These are phyloP conservation scores for Catunica adiposa DNA, from an alignment of 2,329 filamentous ascomycete genomes.

Conservation along the genomic window DNA sequence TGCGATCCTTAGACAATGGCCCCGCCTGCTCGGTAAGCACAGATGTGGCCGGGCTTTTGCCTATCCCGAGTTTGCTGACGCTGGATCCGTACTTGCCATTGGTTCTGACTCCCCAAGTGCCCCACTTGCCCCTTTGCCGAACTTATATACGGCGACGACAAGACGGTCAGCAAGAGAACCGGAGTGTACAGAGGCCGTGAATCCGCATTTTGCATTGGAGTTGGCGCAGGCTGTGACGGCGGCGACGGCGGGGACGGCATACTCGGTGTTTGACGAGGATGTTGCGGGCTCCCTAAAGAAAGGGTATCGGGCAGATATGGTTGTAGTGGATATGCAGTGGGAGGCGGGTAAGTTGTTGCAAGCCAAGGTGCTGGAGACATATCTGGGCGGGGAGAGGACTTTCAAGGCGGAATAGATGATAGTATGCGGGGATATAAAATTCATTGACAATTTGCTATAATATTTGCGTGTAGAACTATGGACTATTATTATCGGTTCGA, in stretches of 20 bases:
- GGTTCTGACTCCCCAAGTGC: slow-evolving; percentile 45
- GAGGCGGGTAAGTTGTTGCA: slow-evolving; percentile 29
- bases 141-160: slow-evolving; percentile 43
- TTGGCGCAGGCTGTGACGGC: slow-evolving; percentile 37
- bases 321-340: slow-evolving; percentile 30
- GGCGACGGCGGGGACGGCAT: slow-evolving; percentile 38
- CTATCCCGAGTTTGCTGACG: slow-evolving; percentile 42
- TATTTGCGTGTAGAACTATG: background rate
- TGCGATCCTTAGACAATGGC: slow-evolving; percentile 45
- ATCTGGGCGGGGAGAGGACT: slow-evolving; percentile 32
- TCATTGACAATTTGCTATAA: background rate
- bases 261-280: slow-evolving; percentile 39
- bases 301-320: slow-evolving; percentile 42
- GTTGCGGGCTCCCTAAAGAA: slow-evolving; percentile 35
- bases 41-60: slow-evolving; percentile 44
- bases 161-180: slow-evolving; percentile 37
- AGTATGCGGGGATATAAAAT: background rate
- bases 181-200: slow-evolving; percentile 26
- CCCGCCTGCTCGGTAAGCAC: slow-evolving; percentile 34
- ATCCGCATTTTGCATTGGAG: slow-evolving; percentile 35
- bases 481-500: too few relatives aligned
- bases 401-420: slow-evolving; percentile 16
- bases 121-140: slow-evolving; percentile 35
- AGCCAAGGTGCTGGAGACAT: slow-evolving; percentile 34
- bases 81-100: slow-evolving; percentile 37